Percentiles rank a stretch among this genome's conserved stretches.
These are phyloP conservation scores for Lyophyllum semitale DNA, from an alignment of 768 basidiomycete species.

Conservation along the genomic window DNA sequence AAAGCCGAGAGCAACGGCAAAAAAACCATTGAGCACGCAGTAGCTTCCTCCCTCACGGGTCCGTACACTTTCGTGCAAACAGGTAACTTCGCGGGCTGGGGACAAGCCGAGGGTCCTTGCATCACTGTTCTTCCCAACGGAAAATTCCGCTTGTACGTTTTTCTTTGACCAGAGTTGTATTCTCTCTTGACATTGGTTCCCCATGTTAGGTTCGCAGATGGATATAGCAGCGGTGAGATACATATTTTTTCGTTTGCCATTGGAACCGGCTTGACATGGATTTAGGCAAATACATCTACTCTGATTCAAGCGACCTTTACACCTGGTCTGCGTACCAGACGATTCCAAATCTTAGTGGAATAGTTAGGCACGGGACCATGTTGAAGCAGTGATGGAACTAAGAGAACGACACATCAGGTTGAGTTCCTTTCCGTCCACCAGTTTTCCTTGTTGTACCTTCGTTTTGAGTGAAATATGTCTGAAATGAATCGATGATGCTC, in stretches of 20 bases:
- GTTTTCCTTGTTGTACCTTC: too few relatives aligned
- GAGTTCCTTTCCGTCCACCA: too few relatives aligned
- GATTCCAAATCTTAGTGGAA: slow-evolving; percentile 29
- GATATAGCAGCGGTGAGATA: slow-evolving; percentile 27
- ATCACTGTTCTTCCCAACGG: slow-evolving; percentile 32
- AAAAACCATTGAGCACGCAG: slow-evolving; percentile 34
- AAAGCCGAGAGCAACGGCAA: slow-evolving; percentile 34
- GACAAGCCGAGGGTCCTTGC: slow-evolving; percentile 33
- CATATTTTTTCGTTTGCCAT: neutral
- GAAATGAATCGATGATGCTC: too few relatives aligned
- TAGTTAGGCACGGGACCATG: slow-evolving; percentile 33
- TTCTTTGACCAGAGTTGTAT: neutral
- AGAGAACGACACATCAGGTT: too few relatives aligned
- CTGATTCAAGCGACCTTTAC: slow-evolving; percentile 34
- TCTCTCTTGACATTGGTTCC: neutral
- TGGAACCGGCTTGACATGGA: neutral
- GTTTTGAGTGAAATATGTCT: too few relatives aligned
- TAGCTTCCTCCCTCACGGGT: slow-evolving; percentile 31
- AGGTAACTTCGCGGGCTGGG: slow-evolving; percentile 37
- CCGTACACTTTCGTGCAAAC: slow-evolving; percentile 35
- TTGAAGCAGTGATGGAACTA: slow-evolving; percentile 24
- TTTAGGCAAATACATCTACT: slow-evolving; percentile 35
- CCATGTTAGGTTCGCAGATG: slow-evolving; percentile 28
- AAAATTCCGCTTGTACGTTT: slow-evolving; percentile 30
- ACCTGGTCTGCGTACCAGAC: slow-evolving; percentile 32